These are phyloP conservation scores for Colletotrichum noveboracense DNA, from an alignment of 2,329 filamentous ascomycete genomes.

Conservation along the genomic window DNA sequence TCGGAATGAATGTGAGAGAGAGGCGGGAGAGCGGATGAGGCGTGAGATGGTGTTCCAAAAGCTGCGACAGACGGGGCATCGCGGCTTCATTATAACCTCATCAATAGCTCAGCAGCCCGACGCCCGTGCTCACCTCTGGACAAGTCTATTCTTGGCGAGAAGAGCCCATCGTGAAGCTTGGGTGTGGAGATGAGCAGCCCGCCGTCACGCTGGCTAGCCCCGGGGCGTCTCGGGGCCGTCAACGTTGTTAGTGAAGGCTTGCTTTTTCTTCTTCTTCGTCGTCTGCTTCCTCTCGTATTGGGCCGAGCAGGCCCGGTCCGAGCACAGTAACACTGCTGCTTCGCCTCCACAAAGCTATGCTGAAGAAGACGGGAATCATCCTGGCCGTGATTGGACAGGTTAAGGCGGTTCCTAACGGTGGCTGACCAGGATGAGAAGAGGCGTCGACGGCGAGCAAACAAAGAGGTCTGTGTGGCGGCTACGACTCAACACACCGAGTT, in stretches of 20 bases:
- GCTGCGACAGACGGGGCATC: neutral
- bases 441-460: slow-evolving; percentile 2
- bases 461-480: slow-evolving; percentile 7
- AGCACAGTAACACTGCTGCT: neutral
- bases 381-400: neutral
- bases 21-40: neutral
- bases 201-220: neutral
- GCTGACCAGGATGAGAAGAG: neutral
- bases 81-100: slow-evolving; percentile 7
- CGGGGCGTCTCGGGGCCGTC: slow-evolving; percentile 6
- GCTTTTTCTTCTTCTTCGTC: neutral
- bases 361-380: neutral
- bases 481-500: neutral
- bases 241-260: neutral
- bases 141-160: neutral
- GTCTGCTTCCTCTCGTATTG: neutral
- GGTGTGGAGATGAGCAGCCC: slow-evolving; percentile 1
- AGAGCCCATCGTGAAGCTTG: neutral
- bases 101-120: neutral
- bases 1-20: neutral
- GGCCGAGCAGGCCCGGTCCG: neutral
- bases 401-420: neutral
- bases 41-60: neutral
- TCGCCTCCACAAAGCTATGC: neutral
- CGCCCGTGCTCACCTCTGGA: neutral